Conservation (phyloP, 2,329 filamentous ascomycete genomes). For the Colletotrichum tofieldiae region DNA sequence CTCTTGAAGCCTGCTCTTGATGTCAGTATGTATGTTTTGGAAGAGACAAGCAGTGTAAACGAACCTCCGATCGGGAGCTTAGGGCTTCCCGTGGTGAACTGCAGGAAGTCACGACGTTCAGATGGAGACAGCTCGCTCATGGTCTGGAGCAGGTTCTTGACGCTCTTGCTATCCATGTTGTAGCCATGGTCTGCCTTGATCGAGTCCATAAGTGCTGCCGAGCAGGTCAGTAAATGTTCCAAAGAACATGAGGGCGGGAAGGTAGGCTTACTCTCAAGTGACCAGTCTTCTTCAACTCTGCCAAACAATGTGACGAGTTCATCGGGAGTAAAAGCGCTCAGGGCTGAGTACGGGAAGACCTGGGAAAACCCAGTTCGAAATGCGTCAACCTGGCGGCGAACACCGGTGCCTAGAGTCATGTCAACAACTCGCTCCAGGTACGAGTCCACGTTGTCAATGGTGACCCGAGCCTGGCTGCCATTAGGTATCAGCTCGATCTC, state of each 20-base stretch:
- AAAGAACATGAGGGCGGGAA: neutral
- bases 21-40: constrained; percentile 17
- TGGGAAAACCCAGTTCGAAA: constrained; percentile 94
- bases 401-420: constrained; percentile 90
- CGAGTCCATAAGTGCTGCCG: constrained; percentile 92
- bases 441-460: constrained; percentile 89
- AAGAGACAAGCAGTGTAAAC: constrained; percentile 50
- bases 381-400: constrained; percentile 89
- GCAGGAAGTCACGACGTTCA: constrained; percentile 92
- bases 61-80: constrained; percentile 98
- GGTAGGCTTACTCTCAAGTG: constrained; percentile 86
- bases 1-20: constrained; percentile 86
- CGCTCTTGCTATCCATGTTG: constrained; percentile 97
- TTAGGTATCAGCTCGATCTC: constrained; percentile 85
- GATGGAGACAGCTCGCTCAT: constrained; percentile 88
- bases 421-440: constrained; percentile 94
- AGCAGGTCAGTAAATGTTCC: constrained; percentile 44
- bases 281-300: constrained; percentile 95
- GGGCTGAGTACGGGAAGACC: constrained; percentile 94
- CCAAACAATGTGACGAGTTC: constrained; percentile 97
- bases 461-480: constrained; percentile 83
- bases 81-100: constrained; percentile 97
- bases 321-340: constrained; percentile 94
- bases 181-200: constrained; percentile 99
- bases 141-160: constrained; percentile 91